These are phyloP conservation scores for Tephrocybe sp. DNA, from an alignment of 768 basidiomycete species.

Conservation along the genomic window DNA sequence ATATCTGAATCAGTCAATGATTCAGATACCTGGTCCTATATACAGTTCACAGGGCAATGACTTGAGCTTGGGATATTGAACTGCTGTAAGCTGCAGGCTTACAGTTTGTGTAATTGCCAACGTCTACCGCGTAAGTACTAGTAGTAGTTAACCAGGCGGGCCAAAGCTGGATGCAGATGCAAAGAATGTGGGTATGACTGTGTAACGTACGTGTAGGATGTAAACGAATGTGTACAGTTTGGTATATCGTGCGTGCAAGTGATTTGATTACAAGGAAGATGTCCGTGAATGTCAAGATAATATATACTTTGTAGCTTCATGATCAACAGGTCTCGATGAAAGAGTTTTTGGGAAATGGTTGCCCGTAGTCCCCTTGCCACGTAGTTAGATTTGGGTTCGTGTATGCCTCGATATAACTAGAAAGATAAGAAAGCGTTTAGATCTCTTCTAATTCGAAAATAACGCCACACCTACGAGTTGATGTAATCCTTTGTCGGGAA, in stretches of 20 bases:
- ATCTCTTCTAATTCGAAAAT: background rate
- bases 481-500: conserved; percentile 72
- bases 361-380: conserved; percentile 43
- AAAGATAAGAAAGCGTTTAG: background rate
- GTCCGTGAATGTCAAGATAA: conserved; percentile 7
- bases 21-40: too few relatives aligned
- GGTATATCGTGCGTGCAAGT: conserved; percentile 4
- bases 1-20: too few relatives aligned
- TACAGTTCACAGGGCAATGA: too few relatives aligned
- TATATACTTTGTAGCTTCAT: background rate
- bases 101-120: too few relatives aligned
- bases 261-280: background rate
- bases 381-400: conserved; percentile 58
- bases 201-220: conserved; percentile 2
- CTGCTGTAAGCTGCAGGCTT: too few relatives aligned
- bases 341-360: conserved; percentile 57
- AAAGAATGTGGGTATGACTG: background rate
- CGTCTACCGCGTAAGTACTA: too few relatives aligned
- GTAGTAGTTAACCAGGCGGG: background rate
- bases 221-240: background rate
- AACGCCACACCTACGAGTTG: conserved; percentile 38
- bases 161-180: background rate
- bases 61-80: too few relatives aligned
- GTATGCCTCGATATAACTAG: conserved; percentile 59
- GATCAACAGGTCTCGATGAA: conserved; percentile 31